These are phyloP conservation scores for Serendipita sp. DNA, from an alignment of 768 basidiomycete species.

Conservation along the genomic window DNA sequence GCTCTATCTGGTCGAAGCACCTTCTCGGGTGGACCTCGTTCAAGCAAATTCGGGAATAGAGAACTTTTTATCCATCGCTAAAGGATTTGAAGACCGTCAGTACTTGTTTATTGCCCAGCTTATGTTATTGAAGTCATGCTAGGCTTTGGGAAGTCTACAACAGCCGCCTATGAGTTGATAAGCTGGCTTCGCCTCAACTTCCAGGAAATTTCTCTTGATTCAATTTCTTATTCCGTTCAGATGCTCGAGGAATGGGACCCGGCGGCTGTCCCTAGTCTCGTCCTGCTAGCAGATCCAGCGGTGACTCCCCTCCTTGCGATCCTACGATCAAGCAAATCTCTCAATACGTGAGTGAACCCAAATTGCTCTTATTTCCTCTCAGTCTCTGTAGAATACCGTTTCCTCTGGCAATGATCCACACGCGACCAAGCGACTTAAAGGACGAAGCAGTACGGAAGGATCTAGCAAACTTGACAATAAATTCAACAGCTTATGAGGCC, in stretches of 20 bases:
- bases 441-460: conserved; percentile 8
- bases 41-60: no score
- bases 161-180: conserved; percentile 32
- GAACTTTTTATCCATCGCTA: no score
- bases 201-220: conserved; percentile 20
- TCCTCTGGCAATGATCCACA: conserved; percentile 31
- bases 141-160: no score
- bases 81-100: no score
- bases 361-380: background rate
- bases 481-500: background rate
- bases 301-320: conserved; percentile 27
- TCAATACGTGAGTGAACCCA: conserved; percentile 17
- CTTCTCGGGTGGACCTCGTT: no score
- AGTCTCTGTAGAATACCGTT: conserved; percentile 22
- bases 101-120: no score
- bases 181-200: conserved; percentile 44
- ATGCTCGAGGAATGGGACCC: conserved; percentile 29
- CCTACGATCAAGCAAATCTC: conserved; percentile 18
- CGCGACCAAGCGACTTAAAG: conserved; percentile 15
- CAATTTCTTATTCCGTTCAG: conserved; percentile 28
- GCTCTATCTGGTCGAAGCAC: conserved; percentile 20
- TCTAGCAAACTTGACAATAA: background rate
- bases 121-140: no score
- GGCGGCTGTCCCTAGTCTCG: conserved; percentile 28
- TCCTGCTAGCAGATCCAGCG: conserved; percentile 30